Percentiles rank a stretch among this genome's conserved stretches.
Conservation (phyloP, 164 flowering plant genomes). For the Platanus orientalis region DNA sequence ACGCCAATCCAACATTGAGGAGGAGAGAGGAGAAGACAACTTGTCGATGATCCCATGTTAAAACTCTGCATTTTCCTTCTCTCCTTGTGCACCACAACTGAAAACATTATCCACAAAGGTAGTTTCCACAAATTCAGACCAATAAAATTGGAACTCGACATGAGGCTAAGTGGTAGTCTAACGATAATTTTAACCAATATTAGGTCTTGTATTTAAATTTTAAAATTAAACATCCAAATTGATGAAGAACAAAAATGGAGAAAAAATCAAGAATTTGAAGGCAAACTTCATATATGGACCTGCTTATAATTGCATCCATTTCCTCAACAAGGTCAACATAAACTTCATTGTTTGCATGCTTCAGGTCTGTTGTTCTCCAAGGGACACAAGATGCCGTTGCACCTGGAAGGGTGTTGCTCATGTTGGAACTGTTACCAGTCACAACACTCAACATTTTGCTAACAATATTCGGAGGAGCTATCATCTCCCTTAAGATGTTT, state of each 20-base stretch:
- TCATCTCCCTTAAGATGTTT: constrained; percentile 90
- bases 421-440: constrained; percentile 84
- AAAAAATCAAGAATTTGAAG: not conserved
- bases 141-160: no score
- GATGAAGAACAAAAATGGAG: not conserved
- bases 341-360: constrained; percentile 85
- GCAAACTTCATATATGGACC: constrained; percentile 33
- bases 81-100: no score
- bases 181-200: not conserved
- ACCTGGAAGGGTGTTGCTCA: constrained; percentile 88
- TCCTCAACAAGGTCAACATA: constrained; percentile 92
- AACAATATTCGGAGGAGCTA: constrained; percentile 91
- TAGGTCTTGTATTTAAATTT: not conserved
- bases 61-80: no score
- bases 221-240: not conserved
- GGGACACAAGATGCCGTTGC: constrained; percentile 89
- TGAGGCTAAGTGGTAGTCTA: not conserved
- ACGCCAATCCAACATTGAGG: no score
- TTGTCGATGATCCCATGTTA: no score
- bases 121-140: no score
- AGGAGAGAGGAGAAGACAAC: no score
- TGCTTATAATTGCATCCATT: constrained; percentile 89
- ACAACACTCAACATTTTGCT: constrained; percentile 92
- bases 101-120: no score
- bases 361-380: constrained; percentile 78